phyloP scores from a whole-genome alignment of 2,329 filamentous ascomycete genomes.

The Monosporascus sp. region DNA sequence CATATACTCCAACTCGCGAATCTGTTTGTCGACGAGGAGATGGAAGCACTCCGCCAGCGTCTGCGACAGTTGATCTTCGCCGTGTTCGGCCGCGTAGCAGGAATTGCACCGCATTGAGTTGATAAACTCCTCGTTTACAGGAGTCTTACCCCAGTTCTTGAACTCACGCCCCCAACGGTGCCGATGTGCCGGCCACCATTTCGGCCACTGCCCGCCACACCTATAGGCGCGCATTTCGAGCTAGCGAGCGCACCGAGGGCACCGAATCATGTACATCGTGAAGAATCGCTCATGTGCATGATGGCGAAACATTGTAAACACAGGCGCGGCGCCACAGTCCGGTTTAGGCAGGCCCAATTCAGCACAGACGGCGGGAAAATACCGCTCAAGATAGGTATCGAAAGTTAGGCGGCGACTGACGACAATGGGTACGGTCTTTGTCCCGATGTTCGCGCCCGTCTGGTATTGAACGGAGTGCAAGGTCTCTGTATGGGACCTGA shows the following conservation, averaged over 20 bases:
- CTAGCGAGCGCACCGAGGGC: slow-evolving; percentile 4
- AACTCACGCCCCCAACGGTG: background rate
- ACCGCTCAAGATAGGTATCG: too few relatives aligned
- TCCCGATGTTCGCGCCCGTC: background rate
- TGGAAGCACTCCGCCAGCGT: background rate
- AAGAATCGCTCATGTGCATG: background rate
- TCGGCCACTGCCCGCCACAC: background rate
- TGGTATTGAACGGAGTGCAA: too few relatives aligned
- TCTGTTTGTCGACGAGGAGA: background rate
- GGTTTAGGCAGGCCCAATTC: too few relatives aligned
- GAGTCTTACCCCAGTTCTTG: background rate
- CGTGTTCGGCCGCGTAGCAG: background rate
- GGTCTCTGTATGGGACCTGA: slow-evolving; percentile 1
- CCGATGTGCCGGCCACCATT: slow-evolving; percentile 1
- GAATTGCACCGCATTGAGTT: background rate
- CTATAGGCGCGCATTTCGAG: slow-evolving; percentile 5
- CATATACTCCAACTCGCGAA: background rate
- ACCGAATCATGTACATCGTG: slow-evolving; percentile 9
- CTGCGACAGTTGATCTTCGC: background rate
- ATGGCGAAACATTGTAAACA: background rate
- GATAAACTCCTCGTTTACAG: background rate
- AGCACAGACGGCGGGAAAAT: too few relatives aligned
- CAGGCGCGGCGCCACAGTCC: too few relatives aligned
- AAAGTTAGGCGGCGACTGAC: too few relatives aligned
- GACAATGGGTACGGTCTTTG: too few relatives aligned